phyloP scores from a whole-genome alignment of 495 filamentous ascomycete genomes.

The Aspergillus ostianus region DNA sequence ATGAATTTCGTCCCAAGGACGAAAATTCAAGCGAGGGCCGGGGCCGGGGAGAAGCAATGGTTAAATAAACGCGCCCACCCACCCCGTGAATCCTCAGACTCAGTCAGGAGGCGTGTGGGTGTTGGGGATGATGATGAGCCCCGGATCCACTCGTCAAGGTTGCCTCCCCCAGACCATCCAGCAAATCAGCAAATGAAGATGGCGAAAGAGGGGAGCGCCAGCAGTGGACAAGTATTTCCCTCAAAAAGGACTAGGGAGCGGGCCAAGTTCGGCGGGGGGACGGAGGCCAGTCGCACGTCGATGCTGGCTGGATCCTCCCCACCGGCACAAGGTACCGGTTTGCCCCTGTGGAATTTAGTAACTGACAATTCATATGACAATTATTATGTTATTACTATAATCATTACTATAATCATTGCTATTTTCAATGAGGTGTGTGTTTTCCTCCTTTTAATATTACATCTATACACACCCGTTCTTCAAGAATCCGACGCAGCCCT shows the following conservation, averaged over 20 bases:
- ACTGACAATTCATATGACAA: no score
- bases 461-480: no score
- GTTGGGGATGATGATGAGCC: constrained; percentile 28
- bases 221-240: constrained; percentile 9
- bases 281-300: constrained; percentile 14
- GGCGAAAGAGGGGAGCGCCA: constrained; percentile 7
- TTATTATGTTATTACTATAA: no score
- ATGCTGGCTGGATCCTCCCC: constrained; percentile 11
- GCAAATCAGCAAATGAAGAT: constrained; percentile 6
- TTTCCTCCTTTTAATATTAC: no score
- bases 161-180: constrained; percentile 29
- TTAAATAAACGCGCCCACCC: constrained; percentile 19
- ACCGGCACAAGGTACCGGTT: background rate
- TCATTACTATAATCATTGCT: no score
- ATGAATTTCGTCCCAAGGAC: constrained; percentile 21
- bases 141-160: constrained; percentile 25
- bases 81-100: constrained; percentile 1
- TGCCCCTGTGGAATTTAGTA: background rate
- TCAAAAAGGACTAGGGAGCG: constrained; percentile 8
- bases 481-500: background rate
- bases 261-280: constrained; percentile 22
- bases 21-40: constrained; percentile 18
- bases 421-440: no score
- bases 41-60: constrained; percentile 23
- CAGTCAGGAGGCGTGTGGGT: constrained; percentile 22